Conservation (phyloP, 345 rosid genomes). For the Raphanus sativus region DNA sequence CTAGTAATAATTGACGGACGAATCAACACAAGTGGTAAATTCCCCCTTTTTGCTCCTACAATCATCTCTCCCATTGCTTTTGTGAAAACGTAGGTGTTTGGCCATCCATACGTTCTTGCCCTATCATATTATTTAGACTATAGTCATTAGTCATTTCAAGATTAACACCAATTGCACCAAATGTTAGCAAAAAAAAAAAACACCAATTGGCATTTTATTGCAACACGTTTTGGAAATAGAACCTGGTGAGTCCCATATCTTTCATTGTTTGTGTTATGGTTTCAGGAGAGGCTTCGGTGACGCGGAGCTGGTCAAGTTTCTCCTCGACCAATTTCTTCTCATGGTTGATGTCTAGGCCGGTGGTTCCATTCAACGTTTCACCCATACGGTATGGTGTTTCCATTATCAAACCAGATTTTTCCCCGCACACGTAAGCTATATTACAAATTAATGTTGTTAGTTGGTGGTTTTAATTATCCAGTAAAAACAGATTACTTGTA, state of each 20-base stretch:
- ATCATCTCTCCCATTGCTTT: slow-evolving; percentile 68
- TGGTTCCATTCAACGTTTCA: slow-evolving; percentile 51
- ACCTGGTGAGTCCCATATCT: slow-evolving; percentile 66
- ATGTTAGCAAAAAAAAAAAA: neutral
- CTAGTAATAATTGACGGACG: slow-evolving; percentile 52
- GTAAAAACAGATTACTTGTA: neutral
- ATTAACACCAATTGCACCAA: neutral
- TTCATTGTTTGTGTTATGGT: slow-evolving; percentile 50
- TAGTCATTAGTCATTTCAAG: neutral
- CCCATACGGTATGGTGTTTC: slow-evolving; percentile 53
- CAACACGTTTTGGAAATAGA: neutral
- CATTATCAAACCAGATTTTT: slow-evolving; percentile 50
- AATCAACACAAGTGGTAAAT: slow-evolving; percentile 41
- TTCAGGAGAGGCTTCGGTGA: slow-evolving; percentile 40
- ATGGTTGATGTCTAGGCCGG: slow-evolving; percentile 50
- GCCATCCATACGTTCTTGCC: slow-evolving; percentile 59
- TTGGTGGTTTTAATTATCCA: neutral
- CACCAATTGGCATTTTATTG: neutral
- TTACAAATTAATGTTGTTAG: neutral
- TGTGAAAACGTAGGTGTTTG: slow-evolving; percentile 52
- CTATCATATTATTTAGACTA: slow-evolving; percentile 10
- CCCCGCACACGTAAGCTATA: slow-evolving; percentile 79
- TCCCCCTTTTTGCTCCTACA: slow-evolving; percentile 40
- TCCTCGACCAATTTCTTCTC: slow-evolving; percentile 52
- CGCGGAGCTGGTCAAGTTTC: slow-evolving; percentile 46